A percentile compares a stretch with the other conserved stretches of the same genome.
Evolutionary conservation across 2,329 filamentous ascomycete species (phyloP).

Genomic region (Tolypocladium cylindrosporum): DNA sequence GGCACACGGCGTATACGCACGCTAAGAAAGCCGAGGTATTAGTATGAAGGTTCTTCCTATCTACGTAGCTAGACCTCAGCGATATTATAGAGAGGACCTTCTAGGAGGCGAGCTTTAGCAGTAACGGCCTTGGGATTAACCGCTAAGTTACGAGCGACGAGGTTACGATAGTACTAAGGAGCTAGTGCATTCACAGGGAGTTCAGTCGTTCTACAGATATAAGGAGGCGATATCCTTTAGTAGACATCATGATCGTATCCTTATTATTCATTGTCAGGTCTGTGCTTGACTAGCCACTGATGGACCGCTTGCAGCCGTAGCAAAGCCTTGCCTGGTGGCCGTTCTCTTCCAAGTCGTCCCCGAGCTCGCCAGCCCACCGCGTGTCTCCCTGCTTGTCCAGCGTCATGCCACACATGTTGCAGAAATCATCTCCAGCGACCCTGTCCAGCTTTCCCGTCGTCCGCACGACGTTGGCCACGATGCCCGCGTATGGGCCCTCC

Average conservation of each 20-base stretch:
- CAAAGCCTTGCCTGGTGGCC: conserved; percentile 39
- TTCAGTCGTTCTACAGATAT: background rate
- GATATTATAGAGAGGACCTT: too few relatives aligned
- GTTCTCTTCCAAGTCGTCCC: conserved; percentile 22
- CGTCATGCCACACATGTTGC: conserved; percentile 60
- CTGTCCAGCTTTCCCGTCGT: conserved; percentile 74
- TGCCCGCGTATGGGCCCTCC: conserved; percentile 76
- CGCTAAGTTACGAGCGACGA: too few relatives aligned
- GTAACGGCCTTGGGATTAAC: too few relatives aligned
- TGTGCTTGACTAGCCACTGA: conserved; percentile 32
- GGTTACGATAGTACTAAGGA: too few relatives aligned
- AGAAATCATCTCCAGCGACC: conserved; percentile 31
- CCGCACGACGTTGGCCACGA: conserved; percentile 90
- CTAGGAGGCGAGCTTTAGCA: too few relatives aligned
- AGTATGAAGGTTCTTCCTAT: too few relatives aligned
- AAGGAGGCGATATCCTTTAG: conserved; percentile 3
- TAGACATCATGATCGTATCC: background rate
- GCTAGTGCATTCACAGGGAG: background rate
- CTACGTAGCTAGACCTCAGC: too few relatives aligned
- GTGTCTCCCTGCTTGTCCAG: conserved; percentile 54
- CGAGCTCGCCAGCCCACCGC: conserved; percentile 53
- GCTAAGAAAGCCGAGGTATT: too few relatives aligned
- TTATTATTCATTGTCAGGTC: background rate
- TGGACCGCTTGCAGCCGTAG: conserved; percentile 64
- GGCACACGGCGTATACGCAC: too few relatives aligned